These are phyloP conservation scores for Rhododendron ovatum DNA, from an alignment of 148 eudicot genomes.

Conservation along the genomic window DNA sequence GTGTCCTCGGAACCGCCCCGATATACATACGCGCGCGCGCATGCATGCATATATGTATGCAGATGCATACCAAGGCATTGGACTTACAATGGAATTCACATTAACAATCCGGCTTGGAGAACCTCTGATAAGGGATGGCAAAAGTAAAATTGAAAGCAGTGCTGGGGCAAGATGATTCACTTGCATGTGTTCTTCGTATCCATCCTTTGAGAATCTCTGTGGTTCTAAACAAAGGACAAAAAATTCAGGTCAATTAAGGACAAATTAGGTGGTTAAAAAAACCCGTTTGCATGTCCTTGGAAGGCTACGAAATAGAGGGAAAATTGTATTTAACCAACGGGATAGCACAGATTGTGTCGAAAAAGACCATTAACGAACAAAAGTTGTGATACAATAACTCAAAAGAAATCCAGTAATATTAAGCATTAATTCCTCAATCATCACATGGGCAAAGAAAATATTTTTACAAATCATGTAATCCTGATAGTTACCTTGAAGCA, in stretches of 20 bases:
- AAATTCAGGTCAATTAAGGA: slow-evolving; percentile 6
- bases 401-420: not conserved
- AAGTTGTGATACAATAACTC: not conserved
- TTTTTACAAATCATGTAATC: not conserved
- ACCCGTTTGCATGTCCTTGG: not conserved
- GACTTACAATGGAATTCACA: slow-evolving; percentile 86
- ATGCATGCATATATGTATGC: not conserved
- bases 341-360: not conserved
- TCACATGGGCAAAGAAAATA: not conserved
- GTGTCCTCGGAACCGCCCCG: too few species aligned
- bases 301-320: not conserved
- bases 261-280: not conserved
- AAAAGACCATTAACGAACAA: not conserved
- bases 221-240: slow-evolving; percentile 52
- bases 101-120: slow-evolving; percentile 93
- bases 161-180: slow-evolving; percentile 97
- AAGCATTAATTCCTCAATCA: not conserved
- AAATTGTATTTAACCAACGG: not conserved
- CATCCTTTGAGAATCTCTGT: slow-evolving; percentile 81
- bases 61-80: not conserved
- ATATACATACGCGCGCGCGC: too few species aligned
- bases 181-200: slow-evolving; percentile 93
- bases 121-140: slow-evolving; percentile 89
- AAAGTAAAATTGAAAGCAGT: slow-evolving; percentile 68
- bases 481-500: not conserved